These are phyloP conservation scores for Lactarius vividus DNA, from an alignment of 768 basidiomycete genomes.

Conservation along the genomic window DNA sequence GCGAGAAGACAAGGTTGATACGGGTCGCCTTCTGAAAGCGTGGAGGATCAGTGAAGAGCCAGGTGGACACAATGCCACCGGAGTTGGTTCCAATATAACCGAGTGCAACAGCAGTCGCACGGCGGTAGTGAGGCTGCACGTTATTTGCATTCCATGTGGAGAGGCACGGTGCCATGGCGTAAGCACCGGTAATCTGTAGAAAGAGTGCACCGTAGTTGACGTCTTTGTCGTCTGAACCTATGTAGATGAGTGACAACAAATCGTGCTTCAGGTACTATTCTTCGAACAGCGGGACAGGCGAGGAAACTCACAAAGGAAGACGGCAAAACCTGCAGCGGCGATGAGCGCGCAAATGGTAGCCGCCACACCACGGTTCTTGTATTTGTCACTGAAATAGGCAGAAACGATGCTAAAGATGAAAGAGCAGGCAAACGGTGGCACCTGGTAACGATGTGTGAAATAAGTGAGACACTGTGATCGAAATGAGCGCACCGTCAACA, in stretches of 20 bases:
- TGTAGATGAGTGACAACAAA: not conserved
- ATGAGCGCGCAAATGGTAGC: constrained; percentile 18
- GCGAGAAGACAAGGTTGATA: constrained; percentile 22
- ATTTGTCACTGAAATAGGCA: constrained; percentile 27
- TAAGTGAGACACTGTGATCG: not conserved
- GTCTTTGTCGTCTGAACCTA: constrained; percentile 26
- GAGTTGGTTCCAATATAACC: constrained; percentile 29
- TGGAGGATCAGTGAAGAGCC: constrained; percentile 23
- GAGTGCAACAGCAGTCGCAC: constrained; percentile 33
- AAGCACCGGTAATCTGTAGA: constrained; percentile 34
- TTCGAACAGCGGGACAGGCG: not conserved
- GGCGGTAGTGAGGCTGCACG: constrained; percentile 34
- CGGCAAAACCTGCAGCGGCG: constrained; percentile 21
- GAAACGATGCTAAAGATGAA: constrained; percentile 28
- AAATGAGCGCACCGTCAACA: constrained; percentile 29
- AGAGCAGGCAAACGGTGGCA: constrained; percentile 35
- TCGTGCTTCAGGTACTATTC: not conserved
- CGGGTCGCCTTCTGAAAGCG: constrained; percentile 23
- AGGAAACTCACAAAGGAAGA: constrained; percentile 25
- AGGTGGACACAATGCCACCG: constrained; percentile 25
- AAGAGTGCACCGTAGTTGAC: constrained; percentile 33
- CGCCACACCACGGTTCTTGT: constrained; percentile 26
- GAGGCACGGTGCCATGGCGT: constrained; percentile 31
- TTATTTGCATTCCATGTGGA: constrained; percentile 35
- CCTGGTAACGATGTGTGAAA: constrained; percentile 16